phyloP scores from a whole-genome alignment of 352 stramenopile genomes.

The Pythium phragmitis region DNA sequence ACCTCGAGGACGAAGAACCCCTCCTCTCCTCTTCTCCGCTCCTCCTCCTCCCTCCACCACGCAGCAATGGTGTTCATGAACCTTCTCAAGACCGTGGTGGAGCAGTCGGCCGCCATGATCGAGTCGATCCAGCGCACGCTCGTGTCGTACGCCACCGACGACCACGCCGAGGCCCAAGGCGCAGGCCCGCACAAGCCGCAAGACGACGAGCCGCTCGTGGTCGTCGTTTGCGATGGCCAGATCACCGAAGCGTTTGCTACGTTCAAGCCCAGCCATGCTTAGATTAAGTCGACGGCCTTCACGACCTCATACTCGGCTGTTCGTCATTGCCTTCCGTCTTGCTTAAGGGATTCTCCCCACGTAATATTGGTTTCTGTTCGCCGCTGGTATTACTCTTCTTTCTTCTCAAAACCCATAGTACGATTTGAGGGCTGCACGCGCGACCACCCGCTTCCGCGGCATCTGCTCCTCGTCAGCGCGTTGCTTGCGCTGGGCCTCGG shows the following conservation, averaged over 20 bases:
- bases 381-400: background rate
- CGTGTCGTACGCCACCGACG: background rate
- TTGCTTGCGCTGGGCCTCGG: conserved; percentile 16
- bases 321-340: background rate
- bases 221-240: conserved; percentile 1
- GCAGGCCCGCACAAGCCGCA: background rate
- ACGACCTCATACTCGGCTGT: no score
- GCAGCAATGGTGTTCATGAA: background rate
- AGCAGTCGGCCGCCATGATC: background rate
- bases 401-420: conserved; percentile 47
- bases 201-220: background rate
- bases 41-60: background rate
- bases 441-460: conserved; percentile 26
- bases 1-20: background rate
- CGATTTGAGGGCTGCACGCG: conserved; percentile 33
- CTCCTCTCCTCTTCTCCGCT: background rate
- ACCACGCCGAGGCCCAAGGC: background rate
- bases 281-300: no score
- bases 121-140: conserved; percentile 1
- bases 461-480: conserved; percentile 24
- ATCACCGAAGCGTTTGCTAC: conserved; percentile 1
- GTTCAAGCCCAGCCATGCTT: background rate
- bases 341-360: background rate
- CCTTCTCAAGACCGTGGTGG: conserved; percentile 3
- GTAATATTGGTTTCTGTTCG: no score